These are phyloP conservation scores for Psilocybe mexicana DNA, from an alignment of 1,284 basidiomycete species.

Conservation along the genomic window DNA sequence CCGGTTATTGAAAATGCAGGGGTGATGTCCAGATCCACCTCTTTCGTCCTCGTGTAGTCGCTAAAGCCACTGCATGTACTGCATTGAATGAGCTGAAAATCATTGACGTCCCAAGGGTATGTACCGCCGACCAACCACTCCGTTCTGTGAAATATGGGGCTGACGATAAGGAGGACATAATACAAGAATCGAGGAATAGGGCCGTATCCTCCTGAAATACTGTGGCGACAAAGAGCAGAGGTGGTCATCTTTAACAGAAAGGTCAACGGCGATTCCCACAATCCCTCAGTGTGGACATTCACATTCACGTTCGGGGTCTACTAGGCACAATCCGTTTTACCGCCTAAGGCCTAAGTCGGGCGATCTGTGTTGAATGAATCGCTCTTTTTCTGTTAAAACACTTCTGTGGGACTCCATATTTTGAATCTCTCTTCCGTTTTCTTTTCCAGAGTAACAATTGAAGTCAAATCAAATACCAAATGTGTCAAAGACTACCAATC, in stretches of 20 bases:
- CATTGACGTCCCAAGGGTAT: constrained; percentile 14
- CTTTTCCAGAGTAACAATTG: too few relatives aligned
- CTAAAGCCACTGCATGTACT: constrained; percentile 9
- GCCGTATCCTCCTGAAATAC: constrained; percentile 11
- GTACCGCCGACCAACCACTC: constrained; percentile 11
- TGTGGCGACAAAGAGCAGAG: constrained; percentile 7
- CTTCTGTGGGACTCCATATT: too few relatives aligned
- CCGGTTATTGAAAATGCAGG: constrained; percentile 13
- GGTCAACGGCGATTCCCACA: too few relatives aligned
- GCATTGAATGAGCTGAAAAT: constrained; percentile 13
- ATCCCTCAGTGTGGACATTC: too few relatives aligned
- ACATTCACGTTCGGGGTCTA: too few relatives aligned
- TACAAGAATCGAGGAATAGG: constrained; percentile 12
- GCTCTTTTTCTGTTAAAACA: too few relatives aligned
- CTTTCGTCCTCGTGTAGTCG: constrained; percentile 7
- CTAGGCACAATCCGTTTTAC: too few relatives aligned
- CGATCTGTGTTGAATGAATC: too few relatives aligned
- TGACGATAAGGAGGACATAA: constrained; percentile 10
- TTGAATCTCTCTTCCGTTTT: too few relatives aligned
- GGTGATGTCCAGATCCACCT: constrained; percentile 12
- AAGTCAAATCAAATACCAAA: too few relatives aligned
- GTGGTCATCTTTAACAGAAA: not conserved
- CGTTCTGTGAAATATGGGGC: constrained; percentile 6
- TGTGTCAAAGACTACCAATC: too few relatives aligned
- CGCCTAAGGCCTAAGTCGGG: too few relatives aligned